Base-by-base conservation (phyloP, 148 eudicot genomes). In the Selenicereus undatus region DNA sequence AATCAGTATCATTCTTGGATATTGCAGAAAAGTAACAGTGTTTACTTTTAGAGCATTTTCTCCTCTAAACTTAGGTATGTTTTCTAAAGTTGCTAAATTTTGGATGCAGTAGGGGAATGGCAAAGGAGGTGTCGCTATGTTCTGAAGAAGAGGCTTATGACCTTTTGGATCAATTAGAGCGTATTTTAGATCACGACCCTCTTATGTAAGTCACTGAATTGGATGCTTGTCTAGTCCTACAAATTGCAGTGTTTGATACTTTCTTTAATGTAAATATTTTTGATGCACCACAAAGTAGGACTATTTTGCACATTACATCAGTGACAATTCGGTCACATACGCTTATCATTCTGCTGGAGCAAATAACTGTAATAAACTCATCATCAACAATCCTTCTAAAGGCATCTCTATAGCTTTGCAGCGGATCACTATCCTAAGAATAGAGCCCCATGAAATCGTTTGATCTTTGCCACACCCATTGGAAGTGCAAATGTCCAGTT, bases 131-230 rank as follows among this genome's bases (percentile, higher is more conserved):
- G 8, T 56, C 75, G 26, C 20, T 18, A 20, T 81, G 80, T 74
- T 80, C 80, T 71, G 84, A 83, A 56, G 82, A 58, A 27, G 83
- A 86, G 73, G 79, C 84, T 14, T 58, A 75, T 36, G 71, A 78
- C 18, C 79, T 88, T 36, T 76, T 89, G 70, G 81, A 89, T 43
- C 86, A 88, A 71, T 73, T 88, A 39, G 80, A 84, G 76, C 27
- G 60, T 45, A 80, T 89, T 26, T 64, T 91, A 45, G 86, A 88
- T 7, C 79, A 48, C 74, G 91, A 91, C 65, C 90, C 91, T 86
- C 88, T 85, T 27, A 89, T 86, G 90, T 88, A 86, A 84, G 85
- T 80, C 20, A 45, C 20, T n/a, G 39, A 13, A 20, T 52, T 32
- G 58, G 22, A n/a, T 79, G 18, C 26, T 10, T 75, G 22, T 65